Evolutionary conservation across 306 rosid genomes (phyloP).

Genomic region (Biancaea sappan): DNA sequence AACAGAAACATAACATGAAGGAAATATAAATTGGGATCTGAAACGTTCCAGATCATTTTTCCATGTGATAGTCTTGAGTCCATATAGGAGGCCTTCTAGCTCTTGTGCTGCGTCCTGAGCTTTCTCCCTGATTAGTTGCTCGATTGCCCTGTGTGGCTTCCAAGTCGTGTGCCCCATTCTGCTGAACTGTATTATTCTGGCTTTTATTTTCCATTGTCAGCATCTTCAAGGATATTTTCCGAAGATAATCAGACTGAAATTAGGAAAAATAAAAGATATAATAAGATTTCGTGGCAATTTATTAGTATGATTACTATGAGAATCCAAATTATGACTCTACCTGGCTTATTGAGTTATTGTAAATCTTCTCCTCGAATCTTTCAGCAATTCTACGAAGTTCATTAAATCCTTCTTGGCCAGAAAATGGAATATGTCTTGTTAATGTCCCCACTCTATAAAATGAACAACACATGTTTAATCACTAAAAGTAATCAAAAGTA

Average conservation of each 20-base stretch:
- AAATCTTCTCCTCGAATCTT: constrained; percentile 60
- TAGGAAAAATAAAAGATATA: neutral
- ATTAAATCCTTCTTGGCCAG: constrained; percentile 52
- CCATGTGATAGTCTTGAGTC: no score
- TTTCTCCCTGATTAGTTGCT: no score
- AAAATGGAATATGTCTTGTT: constrained; percentile 51
- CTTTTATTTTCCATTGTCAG: constrained; percentile 39
- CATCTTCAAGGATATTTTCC: constrained; percentile 18
- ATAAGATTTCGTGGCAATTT: neutral
- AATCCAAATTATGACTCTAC: constrained; percentile 27
- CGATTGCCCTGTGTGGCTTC: no score
- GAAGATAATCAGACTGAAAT: constrained; percentile 33
- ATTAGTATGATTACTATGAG: no score
- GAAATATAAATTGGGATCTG: no score
- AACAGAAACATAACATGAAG: no score
- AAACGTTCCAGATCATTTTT: no score
- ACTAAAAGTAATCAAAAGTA: neutral
- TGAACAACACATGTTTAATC: neutral
- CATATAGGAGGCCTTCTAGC: no score
- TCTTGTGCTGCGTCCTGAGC: no score
- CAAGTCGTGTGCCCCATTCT: no score
- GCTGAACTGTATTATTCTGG: no score
- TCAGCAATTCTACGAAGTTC: constrained; percentile 57
- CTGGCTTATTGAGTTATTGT: constrained; percentile 46
- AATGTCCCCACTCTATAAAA: constrained; percentile 49